Percentiles rank a stretch among this genome's conserved stretches.
These are phyloP conservation scores for Cystoisospora suis DNA, from an alignment of 169 alveolate species.

Conservation along the genomic window DNA sequence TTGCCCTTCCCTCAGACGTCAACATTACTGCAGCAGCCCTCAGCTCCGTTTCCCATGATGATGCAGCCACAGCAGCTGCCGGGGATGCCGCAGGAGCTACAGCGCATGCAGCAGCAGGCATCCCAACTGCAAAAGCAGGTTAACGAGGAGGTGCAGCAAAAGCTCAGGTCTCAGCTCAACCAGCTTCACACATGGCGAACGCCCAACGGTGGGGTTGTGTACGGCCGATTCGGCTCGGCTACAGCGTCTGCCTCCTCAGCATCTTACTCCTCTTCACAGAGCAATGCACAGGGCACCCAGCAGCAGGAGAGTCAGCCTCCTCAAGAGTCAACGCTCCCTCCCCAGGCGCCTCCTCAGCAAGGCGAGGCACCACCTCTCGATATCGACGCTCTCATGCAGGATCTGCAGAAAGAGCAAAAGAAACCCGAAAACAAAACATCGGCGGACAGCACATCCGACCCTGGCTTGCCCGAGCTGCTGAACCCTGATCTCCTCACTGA, in stretches of 20 bases:
- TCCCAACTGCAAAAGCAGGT: neutral
- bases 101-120: neutral
- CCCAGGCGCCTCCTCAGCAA: too few relatives aligned
- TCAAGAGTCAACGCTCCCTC: too few relatives aligned
- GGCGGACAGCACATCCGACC: too few relatives aligned
- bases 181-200: neutral
- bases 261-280: neutral
- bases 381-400: too few relatives aligned
- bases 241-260: neutral
- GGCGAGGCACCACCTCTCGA: too few relatives aligned
- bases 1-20: too few relatives aligned
- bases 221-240: conserved; percentile 1
- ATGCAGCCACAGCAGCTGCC: conserved; percentile 17
- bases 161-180: neutral
- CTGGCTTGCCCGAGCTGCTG: conserved; percentile 8
- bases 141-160: neutral
- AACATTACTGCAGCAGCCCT: neutral
- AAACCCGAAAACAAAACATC: too few relatives aligned
- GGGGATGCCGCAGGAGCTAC: neutral
- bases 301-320: too few relatives aligned
- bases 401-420: too few relatives aligned
- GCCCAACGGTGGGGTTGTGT: neutral
- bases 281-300: neutral
- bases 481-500: neutral
- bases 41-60: neutral